phyloP scores from a whole-genome alignment of 1,284 basidiomycete genomes.

The Puccinia polysora region DNA sequence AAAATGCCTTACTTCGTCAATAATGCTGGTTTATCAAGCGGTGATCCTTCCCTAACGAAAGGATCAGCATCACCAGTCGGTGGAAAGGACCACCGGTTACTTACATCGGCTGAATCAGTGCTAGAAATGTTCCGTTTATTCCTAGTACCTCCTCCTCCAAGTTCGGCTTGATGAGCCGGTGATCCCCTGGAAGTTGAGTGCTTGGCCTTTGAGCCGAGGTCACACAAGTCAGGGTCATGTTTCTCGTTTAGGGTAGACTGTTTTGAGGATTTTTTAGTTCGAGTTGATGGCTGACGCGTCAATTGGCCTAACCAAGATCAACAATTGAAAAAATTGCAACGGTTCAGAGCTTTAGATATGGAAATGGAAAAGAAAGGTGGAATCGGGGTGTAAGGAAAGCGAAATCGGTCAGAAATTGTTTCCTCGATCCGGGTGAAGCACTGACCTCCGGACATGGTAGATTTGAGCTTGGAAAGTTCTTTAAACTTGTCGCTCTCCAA shows the following conservation, averaged over 20 bases:
- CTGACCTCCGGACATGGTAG: constrained; percentile 27
- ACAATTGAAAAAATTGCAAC: background rate
- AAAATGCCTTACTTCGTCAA: background rate
- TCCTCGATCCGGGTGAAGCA: background rate
- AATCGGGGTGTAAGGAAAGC: background rate
- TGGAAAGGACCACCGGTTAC: too few species aligned
- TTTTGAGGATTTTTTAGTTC: constrained; percentile 1
- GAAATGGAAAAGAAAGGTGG: background rate
- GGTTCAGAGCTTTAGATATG: background rate
- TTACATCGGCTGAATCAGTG: background rate
- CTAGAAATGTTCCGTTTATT: background rate
- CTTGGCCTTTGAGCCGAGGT: background rate
- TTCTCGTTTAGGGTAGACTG: background rate
- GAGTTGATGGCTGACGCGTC: constrained; percentile 33
- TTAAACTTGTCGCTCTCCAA: constrained; percentile 31
- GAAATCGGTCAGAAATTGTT: background rate
- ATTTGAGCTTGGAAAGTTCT: constrained; percentile 25
- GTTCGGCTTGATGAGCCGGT: background rate
- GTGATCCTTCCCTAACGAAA: constrained; percentile 8
- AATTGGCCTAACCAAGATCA: constrained; percentile 17
- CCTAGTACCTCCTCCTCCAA: background rate
- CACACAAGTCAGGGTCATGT: background rate
- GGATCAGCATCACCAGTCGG: background rate
- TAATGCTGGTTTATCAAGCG: constrained; percentile 1
- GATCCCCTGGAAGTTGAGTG: constrained; percentile 2